Evolutionary conservation across 768 basidiomycete species (phyloP).

Genomic region (Leccinum imitatum): DNA sequence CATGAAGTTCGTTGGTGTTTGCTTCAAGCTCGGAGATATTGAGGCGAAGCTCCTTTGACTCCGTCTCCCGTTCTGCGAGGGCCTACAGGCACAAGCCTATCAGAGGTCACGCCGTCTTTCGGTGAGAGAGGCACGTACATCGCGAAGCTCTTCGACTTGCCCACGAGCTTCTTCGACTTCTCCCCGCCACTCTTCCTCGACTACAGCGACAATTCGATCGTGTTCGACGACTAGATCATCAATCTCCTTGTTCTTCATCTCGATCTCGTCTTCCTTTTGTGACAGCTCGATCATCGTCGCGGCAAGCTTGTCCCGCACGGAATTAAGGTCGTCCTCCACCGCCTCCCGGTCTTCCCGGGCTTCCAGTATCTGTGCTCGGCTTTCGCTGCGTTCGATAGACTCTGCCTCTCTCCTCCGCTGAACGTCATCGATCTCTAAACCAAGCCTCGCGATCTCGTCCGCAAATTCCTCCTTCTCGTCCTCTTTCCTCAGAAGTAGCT

Average conservation of each 20-base stretch:
- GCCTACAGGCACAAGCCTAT: constrained; percentile 42
- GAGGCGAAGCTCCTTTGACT: constrained; percentile 71
- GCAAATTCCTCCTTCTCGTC: constrained; percentile 72
- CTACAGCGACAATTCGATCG: constrained; percentile 64
- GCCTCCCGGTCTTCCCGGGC: constrained; percentile 74
- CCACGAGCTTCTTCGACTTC: constrained; percentile 80
- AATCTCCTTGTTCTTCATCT: constrained; percentile 73
- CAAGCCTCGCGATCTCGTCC: constrained; percentile 64
- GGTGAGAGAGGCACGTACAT: constrained; percentile 43
- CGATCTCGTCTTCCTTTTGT: constrained; percentile 85
- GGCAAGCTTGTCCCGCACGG: constrained; percentile 72
- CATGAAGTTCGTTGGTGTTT: constrained; percentile 64
- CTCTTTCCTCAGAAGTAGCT: constrained; percentile 52
- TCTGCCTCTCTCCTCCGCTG: constrained; percentile 63
- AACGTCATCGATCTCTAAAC: constrained; percentile 65
- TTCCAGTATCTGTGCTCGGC: constrained; percentile 67
- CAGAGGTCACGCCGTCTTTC: not conserved
- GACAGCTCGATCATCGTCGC: constrained; percentile 81
- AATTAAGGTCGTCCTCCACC: constrained; percentile 76
- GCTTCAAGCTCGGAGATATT: constrained; percentile 75
- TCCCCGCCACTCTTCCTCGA: constrained; percentile 85
- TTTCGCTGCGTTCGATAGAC: constrained; percentile 67
- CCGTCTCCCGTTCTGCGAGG: constrained; percentile 75
- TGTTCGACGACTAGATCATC: constrained; percentile 77
- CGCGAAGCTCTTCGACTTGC: constrained; percentile 77